Evolutionary conservation across 1,139 yeast species (phyloP).

Genomic region (Ogataea hybrid): DNA sequence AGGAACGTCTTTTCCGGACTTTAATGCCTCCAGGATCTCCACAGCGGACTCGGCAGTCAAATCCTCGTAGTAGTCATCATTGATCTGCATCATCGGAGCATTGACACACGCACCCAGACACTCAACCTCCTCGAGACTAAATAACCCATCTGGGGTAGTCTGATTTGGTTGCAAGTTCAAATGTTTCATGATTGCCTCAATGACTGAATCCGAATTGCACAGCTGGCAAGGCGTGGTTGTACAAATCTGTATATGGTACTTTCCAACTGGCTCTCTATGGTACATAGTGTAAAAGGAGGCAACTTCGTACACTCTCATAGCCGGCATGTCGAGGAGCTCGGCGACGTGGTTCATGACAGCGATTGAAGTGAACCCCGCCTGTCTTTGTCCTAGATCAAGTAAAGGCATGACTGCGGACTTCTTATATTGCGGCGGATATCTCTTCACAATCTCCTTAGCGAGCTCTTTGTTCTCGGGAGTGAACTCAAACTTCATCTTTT

Average conservation of each 20-base stretch:
- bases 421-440: slow-evolving; percentile 84
- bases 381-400: slow-evolving; percentile 86
- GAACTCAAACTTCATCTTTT: slow-evolving; percentile 71
- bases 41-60: slow-evolving; percentile 68
- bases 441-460: slow-evolving; percentile 72
- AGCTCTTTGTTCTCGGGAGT: slow-evolving; percentile 62
- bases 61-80: slow-evolving; percentile 84
- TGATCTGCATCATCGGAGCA: slow-evolving; percentile 85
- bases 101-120: slow-evolving; percentile 92
- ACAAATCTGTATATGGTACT: slow-evolving; percentile 80
- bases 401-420: slow-evolving; percentile 90
- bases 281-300: slow-evolving; percentile 94
- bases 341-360: slow-evolving; percentile 94
- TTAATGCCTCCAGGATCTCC: slow-evolving; percentile 60
- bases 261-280: slow-evolving; percentile 85
- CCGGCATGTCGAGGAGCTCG: slow-evolving; percentile 82
- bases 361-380: slow-evolving; percentile 82
- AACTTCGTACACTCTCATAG: slow-evolving; percentile 93
- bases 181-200: slow-evolving; percentile 64
- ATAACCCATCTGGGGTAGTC: slow-evolving; percentile 72
- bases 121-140: slow-evolving; percentile 86
- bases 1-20: slow-evolving; percentile 57
- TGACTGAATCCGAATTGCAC: slow-evolving; percentile 77
- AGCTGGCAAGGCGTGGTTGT: slow-evolving; percentile 91
- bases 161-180: slow-evolving; percentile 74